These are phyloP conservation scores for Barnettozyma pratensis DNA, from an alignment of 805 yeast species.

Conservation along the genomic window DNA sequence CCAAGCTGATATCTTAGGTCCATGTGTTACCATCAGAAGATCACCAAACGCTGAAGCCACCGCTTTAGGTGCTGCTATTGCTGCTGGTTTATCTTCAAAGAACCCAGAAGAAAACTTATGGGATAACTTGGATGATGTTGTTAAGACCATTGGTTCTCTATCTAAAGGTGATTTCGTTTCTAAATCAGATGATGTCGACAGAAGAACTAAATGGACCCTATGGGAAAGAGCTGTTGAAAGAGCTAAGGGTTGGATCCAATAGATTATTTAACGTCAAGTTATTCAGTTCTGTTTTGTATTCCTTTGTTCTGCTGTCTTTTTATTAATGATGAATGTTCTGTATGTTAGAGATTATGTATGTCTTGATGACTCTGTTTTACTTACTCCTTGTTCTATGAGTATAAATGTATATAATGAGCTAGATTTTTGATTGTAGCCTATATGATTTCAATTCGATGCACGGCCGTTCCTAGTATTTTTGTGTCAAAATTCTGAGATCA, in stretches of 20 bases:
- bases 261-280: not conserved
- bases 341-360: not conserved
- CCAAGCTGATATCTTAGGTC: conserved; percentile 89
- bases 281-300: not conserved
- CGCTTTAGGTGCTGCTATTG: conserved; percentile 94
- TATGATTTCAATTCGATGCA: too few species aligned
- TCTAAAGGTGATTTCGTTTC: conserved; percentile 31
- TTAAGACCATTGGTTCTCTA: conserved; percentile 32
- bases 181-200: conserved; percentile 46
- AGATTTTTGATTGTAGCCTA: not conserved
- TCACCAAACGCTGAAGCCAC: conserved; percentile 87
- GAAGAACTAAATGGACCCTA: conserved; percentile 61
- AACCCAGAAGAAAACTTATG: conserved; percentile 60
- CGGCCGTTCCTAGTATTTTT: too few species aligned
- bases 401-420: conserved; percentile 2
- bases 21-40: conserved; percentile 73
- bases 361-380: conserved; percentile 1
- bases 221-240: conserved; percentile 87
- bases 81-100: conserved; percentile 68
- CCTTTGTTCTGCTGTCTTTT: not conserved
- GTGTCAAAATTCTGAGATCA: too few species aligned
- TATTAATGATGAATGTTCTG: conserved; percentile 1
- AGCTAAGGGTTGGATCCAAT: conserved; percentile 70
- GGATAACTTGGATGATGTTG: conserved; percentile 70
- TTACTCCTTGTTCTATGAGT: not conserved